phyloP scores from a whole-genome alignment of 805 yeast genomes.

The Komagataella phaffii region DNA sequence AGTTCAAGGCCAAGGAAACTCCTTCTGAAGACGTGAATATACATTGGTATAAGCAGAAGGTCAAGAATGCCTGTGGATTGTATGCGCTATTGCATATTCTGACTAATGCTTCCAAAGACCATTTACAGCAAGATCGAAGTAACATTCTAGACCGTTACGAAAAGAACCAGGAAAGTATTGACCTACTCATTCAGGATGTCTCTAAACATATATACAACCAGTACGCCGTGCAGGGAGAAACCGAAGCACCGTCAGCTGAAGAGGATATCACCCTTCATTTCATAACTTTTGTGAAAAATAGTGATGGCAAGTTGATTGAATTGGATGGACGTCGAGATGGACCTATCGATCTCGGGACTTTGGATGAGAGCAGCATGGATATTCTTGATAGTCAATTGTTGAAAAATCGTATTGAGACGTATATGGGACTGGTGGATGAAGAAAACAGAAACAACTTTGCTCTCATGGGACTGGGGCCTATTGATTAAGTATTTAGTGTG shows the following conservation, averaged over 20 bases:
- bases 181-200: conserved; percentile 13
- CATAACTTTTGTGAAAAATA: conserved; percentile 49
- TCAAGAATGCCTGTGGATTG: conserved; percentile 86
- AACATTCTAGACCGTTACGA: conserved; percentile 6
- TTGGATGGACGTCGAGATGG: conserved; percentile 82
- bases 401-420: conserved; percentile 44
- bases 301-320: conserved; percentile 55
- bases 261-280: conserved; percentile 55
- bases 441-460: conserved; percentile 53
- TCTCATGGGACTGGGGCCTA: conserved; percentile 62
- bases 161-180: conserved; percentile 7
- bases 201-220: conserved; percentile 6
- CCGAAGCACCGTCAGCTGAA: conserved; percentile 51
- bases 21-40: conserved; percentile 10
- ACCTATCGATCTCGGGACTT: conserved; percentile 46
- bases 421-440: conserved; percentile 51
- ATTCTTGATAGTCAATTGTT: conserved; percentile 41
- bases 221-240: conserved; percentile 43
- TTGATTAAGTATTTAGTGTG: conserved; percentile 17
- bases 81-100: conserved; percentile 67
- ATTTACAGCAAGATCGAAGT: conserved; percentile 5
- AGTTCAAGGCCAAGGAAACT: conserved; percentile 21
- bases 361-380: conserved; percentile 22
- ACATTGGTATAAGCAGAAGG: conserved; percentile 76
- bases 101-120: conserved; percentile 25